Base-by-base conservation (phyloP, 2,329 filamentous ascomycete genomes). In the Dichotomopilus funicola region DNA sequence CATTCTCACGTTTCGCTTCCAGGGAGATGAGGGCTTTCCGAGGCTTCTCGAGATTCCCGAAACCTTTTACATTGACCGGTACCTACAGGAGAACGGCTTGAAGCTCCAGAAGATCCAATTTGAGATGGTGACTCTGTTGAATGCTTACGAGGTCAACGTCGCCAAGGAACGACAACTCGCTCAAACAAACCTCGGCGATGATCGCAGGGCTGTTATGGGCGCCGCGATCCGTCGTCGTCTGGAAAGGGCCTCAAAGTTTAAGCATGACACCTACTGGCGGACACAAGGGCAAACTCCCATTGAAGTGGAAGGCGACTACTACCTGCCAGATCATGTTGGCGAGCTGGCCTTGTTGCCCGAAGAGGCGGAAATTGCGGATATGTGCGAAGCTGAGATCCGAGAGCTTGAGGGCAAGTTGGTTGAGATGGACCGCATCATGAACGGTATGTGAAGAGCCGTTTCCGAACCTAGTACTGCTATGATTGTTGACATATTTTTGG, bases 31-130 rank as follows among this genome's bases (percentile, higher is more conserved):
- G 2, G 51, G 43, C 5, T 41, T 62, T 10, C 58, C 53, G 19
- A 49, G 43, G 43, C 43, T 50, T 7, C 42, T 65, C 12, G 58
- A 65, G 1, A 59, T 65, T 4, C 62, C 64, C 34, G 61, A 66
- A 50, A 64, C 61, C 1, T 59, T 65, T 4, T 64, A 63, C 41
- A 45, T 65, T 6, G 64, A 66, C 44, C 50, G 64, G 13, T 66
- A 65, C 51, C 11, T 62, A 35, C 54, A 44, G 6, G 19, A 7
- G 27, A 58, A 61, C 49, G 36, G 43, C 27, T 13, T 43, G 1
- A 37, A 59, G 40, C 53, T 62, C 38, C 44, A 43, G 33, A 46
- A 58, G 19, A 38, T 62, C 13, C 62, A 63, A 42, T 33, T 42
- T 27, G 61, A 60, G 34, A 52, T 56, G 40, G 33, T 54, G 6